Evolutionary conservation across 192 early-diverging fungal species (phyloP), one percentile per base, ranked within the genome.

Genomic region (Coemansia sp.): DNA sequence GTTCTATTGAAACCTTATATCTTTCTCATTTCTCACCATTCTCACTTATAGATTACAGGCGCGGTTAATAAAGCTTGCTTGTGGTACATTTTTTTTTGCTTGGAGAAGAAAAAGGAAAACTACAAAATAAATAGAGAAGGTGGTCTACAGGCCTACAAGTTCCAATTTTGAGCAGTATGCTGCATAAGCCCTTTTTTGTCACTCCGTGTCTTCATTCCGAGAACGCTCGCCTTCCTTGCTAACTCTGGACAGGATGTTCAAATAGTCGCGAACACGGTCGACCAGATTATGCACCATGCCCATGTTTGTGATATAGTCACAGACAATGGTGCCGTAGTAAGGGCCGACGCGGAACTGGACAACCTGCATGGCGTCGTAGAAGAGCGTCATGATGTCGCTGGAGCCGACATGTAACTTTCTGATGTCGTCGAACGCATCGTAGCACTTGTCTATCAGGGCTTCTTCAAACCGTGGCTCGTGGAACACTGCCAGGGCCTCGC

Each of bases 271-370:
- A 58, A 80, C 68, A 62, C 77, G 77, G 45, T 58, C 62, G 23
- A 74, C 77, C 45, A 80, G 60, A 42, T 71, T 80, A 17, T 80
- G 77, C 1, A 80, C 71, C 53, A 80, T 48, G 14, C 79, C 79
- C 74, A 76, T 72, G 65, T 81, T 81, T 45, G 42, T 45, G 23
- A 72, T 42, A 20, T 40, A 61, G 41, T 81, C 79, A 42, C 70
- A 69, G 11, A 81, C 74, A 32, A 81, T 70, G n/a, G 79, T 81
- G 13, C 73, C 65, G 63, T 81, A 81, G 70, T 67, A 81, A 20
- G 66, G 59, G 34, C 74, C 79, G 11, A 81, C 79, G 56, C 79
- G 70, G 55, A 81, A 81, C 67, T 81, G 79, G 9, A 81, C 73
- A 15, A 81, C 65, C 36, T 69, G 60, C 79, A 81, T 81, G 0